Percentiles rank a stretch among this genome's conserved stretches.
Conservation (phyloP, 2,329 filamentous ascomycete genomes). For the Microdochium nivale region DNA sequence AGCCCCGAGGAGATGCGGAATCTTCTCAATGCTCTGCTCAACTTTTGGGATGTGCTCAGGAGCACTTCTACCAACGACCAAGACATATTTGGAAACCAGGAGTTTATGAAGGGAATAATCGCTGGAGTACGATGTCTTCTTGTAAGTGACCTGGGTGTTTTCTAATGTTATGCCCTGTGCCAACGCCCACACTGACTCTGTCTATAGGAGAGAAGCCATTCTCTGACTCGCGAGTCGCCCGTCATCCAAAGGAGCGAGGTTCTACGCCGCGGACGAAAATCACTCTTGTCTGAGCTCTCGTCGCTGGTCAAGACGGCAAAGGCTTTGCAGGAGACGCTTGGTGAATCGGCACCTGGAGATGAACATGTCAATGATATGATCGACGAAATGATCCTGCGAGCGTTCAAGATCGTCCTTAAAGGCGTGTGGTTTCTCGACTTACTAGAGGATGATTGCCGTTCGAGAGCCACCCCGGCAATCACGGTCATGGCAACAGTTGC, state of each 20-base stretch:
- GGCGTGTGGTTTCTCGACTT: conserved; percentile 85
- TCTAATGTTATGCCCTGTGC: not conserved
- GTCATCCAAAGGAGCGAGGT: conserved; percentile 68
- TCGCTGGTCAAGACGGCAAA: conserved; percentile 85
- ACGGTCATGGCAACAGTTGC: conserved; percentile 51
- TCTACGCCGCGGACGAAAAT: conserved; percentile 75
- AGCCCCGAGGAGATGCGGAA: conserved; percentile 81
- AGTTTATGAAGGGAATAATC: conserved; percentile 90
- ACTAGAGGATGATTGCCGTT: conserved; percentile 56
- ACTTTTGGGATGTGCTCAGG: conserved; percentile 85
- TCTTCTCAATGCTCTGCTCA: conserved; percentile 75
- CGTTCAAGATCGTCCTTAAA: conserved; percentile 88
- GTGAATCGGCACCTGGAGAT: conserved; percentile 31
- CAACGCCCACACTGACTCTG: conserved; percentile 5
- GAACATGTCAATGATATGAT: conserved; percentile 67
- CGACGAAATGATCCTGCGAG: conserved; percentile 88
- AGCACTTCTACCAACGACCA: conserved; percentile 68
- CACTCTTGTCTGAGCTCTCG: conserved; percentile 80
- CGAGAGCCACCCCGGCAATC: conserved; percentile 39
- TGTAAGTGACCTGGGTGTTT: conserved; percentile 44
- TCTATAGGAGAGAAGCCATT: conserved; percentile 73
- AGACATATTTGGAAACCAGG: conserved; percentile 78
- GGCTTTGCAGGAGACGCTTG: conserved; percentile 67
- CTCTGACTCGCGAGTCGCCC: conserved; percentile 71
- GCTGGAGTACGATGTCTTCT: conserved; percentile 85